These are phyloP conservation scores for Alectoria sarmentosa DNA, from an alignment of 495 filamentous ascomycete genomes.

Conservation along the genomic window DNA sequence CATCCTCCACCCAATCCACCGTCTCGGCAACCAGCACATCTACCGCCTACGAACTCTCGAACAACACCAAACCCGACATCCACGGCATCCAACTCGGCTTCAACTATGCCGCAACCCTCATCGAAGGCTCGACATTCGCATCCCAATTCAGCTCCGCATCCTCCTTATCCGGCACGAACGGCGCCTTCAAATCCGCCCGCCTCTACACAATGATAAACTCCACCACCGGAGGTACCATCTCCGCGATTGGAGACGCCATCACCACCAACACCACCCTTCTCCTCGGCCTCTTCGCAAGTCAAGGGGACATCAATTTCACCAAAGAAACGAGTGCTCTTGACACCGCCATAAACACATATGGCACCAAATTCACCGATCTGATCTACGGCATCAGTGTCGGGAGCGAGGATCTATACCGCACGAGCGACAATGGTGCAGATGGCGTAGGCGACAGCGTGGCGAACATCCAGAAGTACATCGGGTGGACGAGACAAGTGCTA, in stretches of 20 bases:
- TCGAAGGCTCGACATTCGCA: constrained; percentile 59
- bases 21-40: neutral
- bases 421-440: constrained; percentile 49
- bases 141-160: constrained; percentile 56
- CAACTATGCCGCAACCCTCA: constrained; percentile 66
- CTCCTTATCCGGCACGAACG: constrained; percentile 57
- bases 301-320: neutral
- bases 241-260: constrained; percentile 73
- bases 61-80: neutral
- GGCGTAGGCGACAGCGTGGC: constrained; percentile 53
- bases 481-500: constrained; percentile 51
- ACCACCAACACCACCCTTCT: constrained; percentile 63
- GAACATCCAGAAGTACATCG: constrained; percentile 57
- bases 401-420: constrained; percentile 82
- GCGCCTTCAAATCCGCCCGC: constrained; percentile 61
- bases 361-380: constrained; percentile 50
- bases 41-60: neutral
- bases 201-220: constrained; percentile 52
- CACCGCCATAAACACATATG: constrained; percentile 55
- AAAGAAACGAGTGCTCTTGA: constrained; percentile 35
- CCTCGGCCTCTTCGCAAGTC: constrained; percentile 51
- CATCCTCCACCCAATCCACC: too few species aligned
- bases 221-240: constrained; percentile 54
- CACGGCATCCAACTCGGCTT: constrained; percentile 45
- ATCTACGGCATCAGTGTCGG: constrained; percentile 83